phyloP scores from a whole-genome alignment of 169 alveolate species.

The Theileria luwenshuni region DNA sequence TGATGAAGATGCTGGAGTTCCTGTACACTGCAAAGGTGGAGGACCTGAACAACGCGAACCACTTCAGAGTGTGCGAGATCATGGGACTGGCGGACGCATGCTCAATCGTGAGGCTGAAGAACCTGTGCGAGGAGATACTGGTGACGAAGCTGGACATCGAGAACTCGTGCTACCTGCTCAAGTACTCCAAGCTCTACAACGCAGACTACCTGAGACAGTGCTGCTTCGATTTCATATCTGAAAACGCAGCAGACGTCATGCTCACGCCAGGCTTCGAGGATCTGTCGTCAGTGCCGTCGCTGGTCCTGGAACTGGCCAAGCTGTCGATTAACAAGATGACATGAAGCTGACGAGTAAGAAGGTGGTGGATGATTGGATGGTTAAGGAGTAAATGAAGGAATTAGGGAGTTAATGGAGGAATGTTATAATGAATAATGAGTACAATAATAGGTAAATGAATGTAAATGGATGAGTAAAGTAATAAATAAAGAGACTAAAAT shows the following conservation, averaged over 20 bases:
- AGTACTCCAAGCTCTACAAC: conserved; percentile 68
- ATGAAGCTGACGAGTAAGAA: no score
- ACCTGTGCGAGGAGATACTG: conserved; percentile 63
- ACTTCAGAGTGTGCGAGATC: conserved; percentile 66
- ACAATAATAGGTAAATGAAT: no score
- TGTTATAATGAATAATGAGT: no score
- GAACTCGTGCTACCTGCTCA: conserved; percentile 67
- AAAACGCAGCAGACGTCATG: conserved; percentile 70
- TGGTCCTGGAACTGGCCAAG: conserved; percentile 70
- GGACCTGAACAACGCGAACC: conserved; percentile 58
- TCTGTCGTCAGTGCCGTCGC: conserved; percentile 68
- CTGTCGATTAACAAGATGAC: conserved; percentile 53
- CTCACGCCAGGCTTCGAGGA: conserved; percentile 70
- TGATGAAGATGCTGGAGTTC: conserved; percentile 65
- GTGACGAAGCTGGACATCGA: conserved; percentile 63
- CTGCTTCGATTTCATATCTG: conserved; percentile 65
- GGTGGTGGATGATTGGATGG: no score
- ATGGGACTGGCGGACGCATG: conserved; percentile 71
- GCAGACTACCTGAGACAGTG: conserved; percentile 63
- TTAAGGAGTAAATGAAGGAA: no score
- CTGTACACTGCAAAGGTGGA: conserved; percentile 53
- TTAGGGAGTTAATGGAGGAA: no score
- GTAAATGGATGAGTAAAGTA: no score
- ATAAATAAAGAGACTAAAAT: no score
- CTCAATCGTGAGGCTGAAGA: conserved; percentile 47